Conservation (phyloP, 768 basidiomycete genomes). For the Leucosporidium scottii region DNA sequence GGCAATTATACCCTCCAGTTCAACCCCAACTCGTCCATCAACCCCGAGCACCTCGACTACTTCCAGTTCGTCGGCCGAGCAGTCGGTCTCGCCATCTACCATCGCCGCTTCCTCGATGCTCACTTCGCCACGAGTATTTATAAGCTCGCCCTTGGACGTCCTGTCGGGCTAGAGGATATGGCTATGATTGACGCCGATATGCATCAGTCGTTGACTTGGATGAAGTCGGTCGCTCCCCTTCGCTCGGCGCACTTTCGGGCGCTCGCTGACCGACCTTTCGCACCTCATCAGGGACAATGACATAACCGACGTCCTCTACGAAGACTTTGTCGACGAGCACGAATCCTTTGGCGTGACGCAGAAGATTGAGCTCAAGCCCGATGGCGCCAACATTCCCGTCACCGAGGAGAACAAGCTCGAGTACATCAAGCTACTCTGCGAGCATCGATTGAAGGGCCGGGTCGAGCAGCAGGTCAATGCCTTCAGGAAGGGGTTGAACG, state of each 20-base stretch:
- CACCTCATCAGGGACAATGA: conserved; percentile 77
- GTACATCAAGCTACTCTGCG: conserved; percentile 67
- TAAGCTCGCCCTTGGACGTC: conserved; percentile 99
- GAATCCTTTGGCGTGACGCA: conserved; percentile 97
- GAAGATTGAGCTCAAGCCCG: conserved; percentile 84
- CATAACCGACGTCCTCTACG: conserved; percentile 84
- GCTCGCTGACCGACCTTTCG: background rate
- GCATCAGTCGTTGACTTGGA: conserved; percentile 92
- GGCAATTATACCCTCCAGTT: conserved; percentile 99
- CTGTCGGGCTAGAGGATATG: conserved; percentile 83
- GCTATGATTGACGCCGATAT: conserved; percentile 95
- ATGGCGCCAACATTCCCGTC: conserved; percentile 74
- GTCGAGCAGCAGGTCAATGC: conserved; percentile 97
- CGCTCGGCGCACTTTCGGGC: background rate
- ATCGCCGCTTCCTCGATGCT: conserved; percentile 94
- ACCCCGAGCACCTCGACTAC: conserved; percentile 98
- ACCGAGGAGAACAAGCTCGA: conserved; percentile 98
- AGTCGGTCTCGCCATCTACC: conserved; percentile 95
- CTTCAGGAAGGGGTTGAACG: conserved; percentile 98
- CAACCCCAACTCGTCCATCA: conserved; percentile 76
- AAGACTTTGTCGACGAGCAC: conserved; percentile 91
- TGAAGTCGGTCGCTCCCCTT: conserved; percentile 60
- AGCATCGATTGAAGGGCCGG: conserved; percentile 91
- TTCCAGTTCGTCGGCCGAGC: conserved; percentile 90
- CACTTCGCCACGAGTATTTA: conserved; percentile 60